These are phyloP conservation scores for Cutaneotrichosporon sp. DNA, from an alignment of 1,284 basidiomycete genomes.

Conservation along the genomic window DNA sequence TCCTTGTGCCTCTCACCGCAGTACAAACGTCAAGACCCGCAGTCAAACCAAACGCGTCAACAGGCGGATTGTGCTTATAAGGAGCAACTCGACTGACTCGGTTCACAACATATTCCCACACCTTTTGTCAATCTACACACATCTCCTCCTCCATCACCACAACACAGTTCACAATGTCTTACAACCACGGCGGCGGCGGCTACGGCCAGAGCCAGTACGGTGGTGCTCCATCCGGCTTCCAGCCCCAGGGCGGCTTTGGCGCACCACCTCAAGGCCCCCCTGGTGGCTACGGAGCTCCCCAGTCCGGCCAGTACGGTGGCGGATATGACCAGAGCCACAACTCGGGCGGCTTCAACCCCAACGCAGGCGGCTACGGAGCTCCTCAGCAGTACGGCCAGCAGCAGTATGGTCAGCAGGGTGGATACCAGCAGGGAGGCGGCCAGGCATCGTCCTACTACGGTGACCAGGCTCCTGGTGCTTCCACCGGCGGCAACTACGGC, in stretches of 20 bases:
- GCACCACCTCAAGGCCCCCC: background rate
- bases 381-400: background rate
- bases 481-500: background rate
- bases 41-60: too few species aligned
- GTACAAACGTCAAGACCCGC: too few species aligned
- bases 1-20: too few species aligned
- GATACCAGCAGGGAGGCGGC: background rate
- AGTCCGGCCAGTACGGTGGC: background rate
- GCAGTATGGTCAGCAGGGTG: background rate
- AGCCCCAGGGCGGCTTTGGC: background rate
- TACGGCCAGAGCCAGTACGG: background rate
- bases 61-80: too few species aligned
- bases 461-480: background rate
- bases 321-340: slow-evolving; percentile 1
- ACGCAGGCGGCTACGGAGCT: background rate
- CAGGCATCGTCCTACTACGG: background rate
- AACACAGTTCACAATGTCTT: background rate
- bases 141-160: background rate
- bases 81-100: too few species aligned
- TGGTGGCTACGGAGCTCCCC: background rate
- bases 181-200: background rate
- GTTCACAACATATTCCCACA: background rate
- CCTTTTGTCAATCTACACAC: background rate
- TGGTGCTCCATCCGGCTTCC: background rate
- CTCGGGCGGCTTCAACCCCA: background rate